A percentile compares a stretch with the other conserved stretches of the same genome.
Evolutionary conservation across 2,329 filamentous ascomycete genomes (phyloP).

Genomic region (Stemphylium vesicarium): DNA sequence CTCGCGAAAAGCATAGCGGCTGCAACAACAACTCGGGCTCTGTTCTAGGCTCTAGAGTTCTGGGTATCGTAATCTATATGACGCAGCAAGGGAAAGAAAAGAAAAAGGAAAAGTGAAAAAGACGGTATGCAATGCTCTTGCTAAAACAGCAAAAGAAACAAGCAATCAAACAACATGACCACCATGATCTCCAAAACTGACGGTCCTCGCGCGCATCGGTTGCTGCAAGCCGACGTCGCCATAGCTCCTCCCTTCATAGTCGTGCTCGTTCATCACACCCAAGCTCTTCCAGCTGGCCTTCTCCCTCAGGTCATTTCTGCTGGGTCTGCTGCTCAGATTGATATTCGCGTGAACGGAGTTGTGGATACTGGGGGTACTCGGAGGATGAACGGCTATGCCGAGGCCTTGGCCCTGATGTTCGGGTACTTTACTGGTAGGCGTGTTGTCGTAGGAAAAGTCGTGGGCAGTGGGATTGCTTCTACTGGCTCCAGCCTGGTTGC

Average conservation of each 20-base stretch:
- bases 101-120: no score
- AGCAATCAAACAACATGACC: background rate
- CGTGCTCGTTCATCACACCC: constrained; percentile 1
- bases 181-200: constrained; percentile 2
- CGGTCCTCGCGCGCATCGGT: constrained; percentile 1
- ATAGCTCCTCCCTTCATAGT: constrained; percentile 7
- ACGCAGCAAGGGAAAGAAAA: no score
- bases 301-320: background rate
- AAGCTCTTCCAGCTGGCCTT: constrained; percentile 3
- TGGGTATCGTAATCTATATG: no score
- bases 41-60: no score
- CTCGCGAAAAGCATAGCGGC: no score
- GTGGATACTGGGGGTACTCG: background rate
- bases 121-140: no score
- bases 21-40: no score
- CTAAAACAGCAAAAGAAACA: no score
- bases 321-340: background rate
- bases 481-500: background rate
- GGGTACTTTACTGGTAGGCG: constrained; percentile 1
- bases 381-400: background rate
- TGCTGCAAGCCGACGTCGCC: background rate
- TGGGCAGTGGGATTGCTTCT: background rate
- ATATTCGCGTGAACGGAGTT: background rate
- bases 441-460: constrained; percentile 15
- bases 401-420: background rate